These are phyloP conservation scores for Moesziomyces parantarcticus DNA, from an alignment of 1,284 basidiomycete species.

Conservation along the genomic window DNA sequence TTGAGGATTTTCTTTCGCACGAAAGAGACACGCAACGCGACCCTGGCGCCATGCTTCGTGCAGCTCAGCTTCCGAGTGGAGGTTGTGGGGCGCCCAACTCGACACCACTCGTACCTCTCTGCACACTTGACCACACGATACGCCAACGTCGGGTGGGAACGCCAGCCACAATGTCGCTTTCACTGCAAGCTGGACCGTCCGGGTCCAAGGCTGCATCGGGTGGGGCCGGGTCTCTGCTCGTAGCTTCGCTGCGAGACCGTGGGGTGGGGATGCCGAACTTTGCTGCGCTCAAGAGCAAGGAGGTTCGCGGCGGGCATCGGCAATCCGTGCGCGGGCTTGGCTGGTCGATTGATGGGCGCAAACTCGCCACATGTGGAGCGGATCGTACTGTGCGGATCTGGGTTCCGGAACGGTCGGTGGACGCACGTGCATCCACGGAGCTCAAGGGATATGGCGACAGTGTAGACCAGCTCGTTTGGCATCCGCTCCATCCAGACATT, in stretches of 20 bases:
- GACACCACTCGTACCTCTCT: too few species aligned
- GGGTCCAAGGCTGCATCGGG: neutral
- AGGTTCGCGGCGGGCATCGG: slow-evolving; percentile 46
- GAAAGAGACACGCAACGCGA: too few species aligned
- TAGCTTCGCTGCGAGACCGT: slow-evolving; percentile 17
- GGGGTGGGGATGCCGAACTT: slow-evolving; percentile 24
- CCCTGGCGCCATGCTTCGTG: too few species aligned
- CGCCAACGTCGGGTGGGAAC: too few species aligned
- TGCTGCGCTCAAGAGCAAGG: slow-evolving; percentile 23
- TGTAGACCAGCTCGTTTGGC: slow-evolving; percentile 60
- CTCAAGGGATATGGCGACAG: slow-evolving; percentile 57
- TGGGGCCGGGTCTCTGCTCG: neutral
- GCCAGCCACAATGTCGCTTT: neutral
- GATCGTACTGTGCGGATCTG: slow-evolving; percentile 55
- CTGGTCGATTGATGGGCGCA: slow-evolving; percentile 59
- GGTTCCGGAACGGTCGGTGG: slow-evolving; percentile 57
- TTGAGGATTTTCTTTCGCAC: too few species aligned
- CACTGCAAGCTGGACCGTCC: neutral
- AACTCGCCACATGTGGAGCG: slow-evolving; percentile 53
- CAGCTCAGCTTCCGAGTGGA: too few species aligned
- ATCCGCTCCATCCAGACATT: slow-evolving; percentile 56
- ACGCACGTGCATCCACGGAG: slow-evolving; percentile 58
- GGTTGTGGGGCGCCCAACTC: too few species aligned
- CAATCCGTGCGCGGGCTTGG: slow-evolving; percentile 51
- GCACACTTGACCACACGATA: too few species aligned